phyloP scores from a whole-genome alignment of 208 protist genomes.

The Trypanosoma lewisi region DNA sequence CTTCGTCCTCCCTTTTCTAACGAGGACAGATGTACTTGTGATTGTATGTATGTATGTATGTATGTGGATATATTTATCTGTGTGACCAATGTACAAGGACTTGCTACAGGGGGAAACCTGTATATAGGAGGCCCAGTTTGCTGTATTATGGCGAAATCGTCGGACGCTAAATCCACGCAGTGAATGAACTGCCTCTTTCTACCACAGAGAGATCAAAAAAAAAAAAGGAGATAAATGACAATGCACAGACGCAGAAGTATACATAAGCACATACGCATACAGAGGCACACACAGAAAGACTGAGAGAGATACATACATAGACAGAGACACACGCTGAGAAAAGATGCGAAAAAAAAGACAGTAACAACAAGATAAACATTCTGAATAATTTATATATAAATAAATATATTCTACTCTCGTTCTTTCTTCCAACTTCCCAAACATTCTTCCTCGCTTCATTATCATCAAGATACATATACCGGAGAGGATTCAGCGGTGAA shows the following conservation, averaged over 20 bases:
- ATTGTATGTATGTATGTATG: slow-evolving; percentile 1
- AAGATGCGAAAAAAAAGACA: too few species aligned
- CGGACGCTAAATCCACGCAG: too few species aligned
- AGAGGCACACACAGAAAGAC: not conserved
- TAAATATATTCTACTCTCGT: not conserved
- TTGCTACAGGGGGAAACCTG: too few species aligned
- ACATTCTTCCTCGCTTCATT: too few species aligned
- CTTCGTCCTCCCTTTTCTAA: not conserved
- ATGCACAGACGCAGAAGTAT: not conserved
- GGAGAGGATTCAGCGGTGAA: too few species aligned
- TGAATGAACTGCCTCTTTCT: not conserved
- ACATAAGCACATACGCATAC: not conserved
- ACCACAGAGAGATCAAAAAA: not conserved
- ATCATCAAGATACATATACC: too few species aligned
- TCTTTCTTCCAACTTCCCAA: too few species aligned
- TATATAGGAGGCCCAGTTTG: too few species aligned
- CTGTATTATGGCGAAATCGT: too few species aligned
- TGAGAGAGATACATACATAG: not conserved
- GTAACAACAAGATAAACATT: too few species aligned
- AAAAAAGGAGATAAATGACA: not conserved
- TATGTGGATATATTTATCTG: not conserved
- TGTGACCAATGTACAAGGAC: too few species aligned
- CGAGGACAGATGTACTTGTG: not conserved
- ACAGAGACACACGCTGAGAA: too few species aligned
- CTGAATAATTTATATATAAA: not conserved